Base-by-base conservation (phyloP, 768 basidiomycete species). In the Amanita rubescens region DNA sequence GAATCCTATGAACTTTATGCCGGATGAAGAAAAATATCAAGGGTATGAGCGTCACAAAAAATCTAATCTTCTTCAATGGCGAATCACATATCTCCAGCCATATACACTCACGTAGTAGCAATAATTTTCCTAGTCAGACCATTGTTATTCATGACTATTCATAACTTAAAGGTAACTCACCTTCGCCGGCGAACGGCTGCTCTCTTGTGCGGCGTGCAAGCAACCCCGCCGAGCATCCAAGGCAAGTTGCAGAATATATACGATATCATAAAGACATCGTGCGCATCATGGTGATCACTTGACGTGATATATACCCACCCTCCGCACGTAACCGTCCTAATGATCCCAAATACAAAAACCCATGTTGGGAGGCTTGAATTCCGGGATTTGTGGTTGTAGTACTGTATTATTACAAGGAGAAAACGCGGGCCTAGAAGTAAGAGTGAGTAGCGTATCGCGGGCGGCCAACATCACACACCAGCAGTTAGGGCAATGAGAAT, bases 271-370 rank as follows among this genome's bases (percentile, higher is more conserved):
- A 84, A 81, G 34, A 92, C 68, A 64, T 95, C 93, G 68, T 95
- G 93, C 12, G 75, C 73, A 61, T 88, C 85, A 59, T 91, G 90
- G 68, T 88, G 78, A 63, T 94, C 92, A 49, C 71, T 81, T 2
- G 88, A 89, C 0, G 93, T 94, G 61, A 94, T 82, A 61, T 84
- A 95, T 25, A 94, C 90, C 92, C 92, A 95, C 24, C 93, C 91
- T 30, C 90, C 93, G 60, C 92, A 94, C 2, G 81, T 76, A 30
- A 94, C 65, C 0, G 92, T 92, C 55, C 92, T 75, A 15, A 88
- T 63, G 19, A 91, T 57, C 0, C 90, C 90, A 35, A 75, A 69
- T 8, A 81, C 59, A 33, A 85, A 76, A 17, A 91, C 71, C 45
- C 83, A 58, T 8, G 67, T 70, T 0, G 84, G 74, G 10, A 80